phyloP scores from a whole-genome alignment of 2,329 filamentous ascomycete species.

The Aspergillus ustus region DNA sequence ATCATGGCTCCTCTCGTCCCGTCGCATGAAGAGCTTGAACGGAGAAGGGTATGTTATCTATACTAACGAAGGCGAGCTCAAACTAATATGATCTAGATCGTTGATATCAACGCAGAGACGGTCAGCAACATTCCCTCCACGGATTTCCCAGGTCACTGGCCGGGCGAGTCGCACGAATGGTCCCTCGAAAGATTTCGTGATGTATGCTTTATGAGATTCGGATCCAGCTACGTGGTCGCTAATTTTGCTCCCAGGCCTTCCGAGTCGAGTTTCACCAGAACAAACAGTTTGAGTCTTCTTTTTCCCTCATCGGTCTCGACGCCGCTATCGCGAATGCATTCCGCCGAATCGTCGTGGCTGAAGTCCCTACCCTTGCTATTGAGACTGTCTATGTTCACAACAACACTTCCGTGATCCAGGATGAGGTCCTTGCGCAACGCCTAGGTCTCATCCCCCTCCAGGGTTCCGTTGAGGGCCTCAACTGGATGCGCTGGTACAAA shows the following conservation, averaged over 20 bases:
- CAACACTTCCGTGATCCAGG: constrained; percentile 97
- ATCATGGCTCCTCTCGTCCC: constrained; percentile 50
- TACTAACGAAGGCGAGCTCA: constrained; percentile 1
- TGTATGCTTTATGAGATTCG: constrained; percentile 42
- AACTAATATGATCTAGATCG: constrained; percentile 61
- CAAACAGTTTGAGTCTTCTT: constrained; percentile 74
- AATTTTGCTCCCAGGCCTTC: constrained; percentile 59
- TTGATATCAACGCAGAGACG: constrained; percentile 87
- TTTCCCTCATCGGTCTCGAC: constrained; percentile 90
- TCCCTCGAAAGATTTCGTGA: constrained; percentile 72
- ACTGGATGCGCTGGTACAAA: constrained; percentile 81
- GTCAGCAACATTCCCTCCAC: constrained; percentile 86
- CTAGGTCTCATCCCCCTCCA: constrained; percentile 89
- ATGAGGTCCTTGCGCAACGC: constrained; percentile 90
- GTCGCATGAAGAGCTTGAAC: constrained; percentile 49
- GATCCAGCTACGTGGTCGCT: background rate
- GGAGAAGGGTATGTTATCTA: constrained; percentile 45
- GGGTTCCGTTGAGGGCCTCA: constrained; percentile 75
- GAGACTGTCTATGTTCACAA: constrained; percentile 92
- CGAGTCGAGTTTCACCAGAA: constrained; percentile 84
- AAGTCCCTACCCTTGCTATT: constrained; percentile 92
- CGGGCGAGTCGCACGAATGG: constrained; percentile 85
- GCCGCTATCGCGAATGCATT: constrained; percentile 96
- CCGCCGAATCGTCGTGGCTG: constrained; percentile 91
- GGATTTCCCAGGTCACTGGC: constrained; percentile 90